Conservation (phyloP, 139 green algal genomes). For the Micractinium sp. region DNA sequence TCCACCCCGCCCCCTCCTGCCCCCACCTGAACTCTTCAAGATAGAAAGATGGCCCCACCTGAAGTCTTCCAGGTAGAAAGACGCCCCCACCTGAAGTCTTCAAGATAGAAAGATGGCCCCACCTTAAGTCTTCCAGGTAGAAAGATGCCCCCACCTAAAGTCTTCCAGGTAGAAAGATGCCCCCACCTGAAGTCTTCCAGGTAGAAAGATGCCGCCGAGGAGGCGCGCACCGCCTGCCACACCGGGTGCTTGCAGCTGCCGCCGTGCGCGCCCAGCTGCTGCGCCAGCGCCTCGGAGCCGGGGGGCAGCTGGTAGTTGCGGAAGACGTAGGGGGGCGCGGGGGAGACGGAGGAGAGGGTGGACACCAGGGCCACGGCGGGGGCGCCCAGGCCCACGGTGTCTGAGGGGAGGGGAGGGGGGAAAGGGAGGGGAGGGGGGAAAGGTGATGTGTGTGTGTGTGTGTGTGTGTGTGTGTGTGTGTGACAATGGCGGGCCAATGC, state of each 20-base stretch:
- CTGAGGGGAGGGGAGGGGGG: slow-evolving; percentile 44
- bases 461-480: no score
- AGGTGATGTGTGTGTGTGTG: not conserved
- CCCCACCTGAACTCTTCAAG: not conserved
- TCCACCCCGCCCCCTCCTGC: no score
- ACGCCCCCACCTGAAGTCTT: slow-evolving; percentile 77
- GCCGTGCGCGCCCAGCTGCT: slow-evolving; percentile 24
- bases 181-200: slow-evolving; percentile 83
- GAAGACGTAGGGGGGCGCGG: slow-evolving; percentile 90
- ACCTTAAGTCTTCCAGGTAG: not conserved
- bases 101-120: slow-evolving; percentile 85
- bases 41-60: not conserved
- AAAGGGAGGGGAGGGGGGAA: not conserved
- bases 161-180: no score
- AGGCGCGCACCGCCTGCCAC: slow-evolving; percentile 93
- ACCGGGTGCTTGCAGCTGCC: slow-evolving; percentile 71
- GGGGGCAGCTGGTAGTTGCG: slow-evolving; percentile 83
- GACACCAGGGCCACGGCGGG: slow-evolving; percentile 83
- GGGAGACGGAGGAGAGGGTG: slow-evolving; percentile 79
- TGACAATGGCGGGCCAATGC: no score
- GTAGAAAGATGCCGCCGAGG: slow-evolving; percentile 89
- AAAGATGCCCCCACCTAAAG: no score
- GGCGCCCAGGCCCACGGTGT: slow-evolving; percentile 67
- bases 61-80: slow-evolving; percentile 94
- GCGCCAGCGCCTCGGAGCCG: slow-evolving; percentile 1